Evolutionary conservation across 768 basidiomycete genomes (phyloP).

Genomic region (Albatrellus ellisii): DNA sequence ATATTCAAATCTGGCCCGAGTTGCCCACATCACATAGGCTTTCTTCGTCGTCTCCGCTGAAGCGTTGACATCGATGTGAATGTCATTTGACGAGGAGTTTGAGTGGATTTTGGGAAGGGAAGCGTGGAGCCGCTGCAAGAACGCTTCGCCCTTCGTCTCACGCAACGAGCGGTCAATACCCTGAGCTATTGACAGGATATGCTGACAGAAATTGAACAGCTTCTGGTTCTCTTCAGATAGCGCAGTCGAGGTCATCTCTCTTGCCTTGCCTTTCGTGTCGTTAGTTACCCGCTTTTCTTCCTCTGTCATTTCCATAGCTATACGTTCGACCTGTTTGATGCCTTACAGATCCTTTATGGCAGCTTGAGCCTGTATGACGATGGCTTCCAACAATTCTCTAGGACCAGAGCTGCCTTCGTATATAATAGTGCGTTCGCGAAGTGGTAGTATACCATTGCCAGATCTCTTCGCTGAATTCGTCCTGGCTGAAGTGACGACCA

Average conservation of each 20-base stretch:
- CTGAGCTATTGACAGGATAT: slow-evolving; percentile 69
- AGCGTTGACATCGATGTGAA: slow-evolving; percentile 34
- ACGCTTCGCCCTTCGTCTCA: slow-evolving; percentile 82
- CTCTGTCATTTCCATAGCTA: slow-evolving; percentile 65
- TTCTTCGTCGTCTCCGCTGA: slow-evolving; percentile 58
- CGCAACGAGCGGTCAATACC: slow-evolving; percentile 81
- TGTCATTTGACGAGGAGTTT: slow-evolving; percentile 23
- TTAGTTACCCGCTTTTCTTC: slow-evolving; percentile 81
- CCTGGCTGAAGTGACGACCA: slow-evolving; percentile 67
- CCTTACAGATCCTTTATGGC: slow-evolving; percentile 81
- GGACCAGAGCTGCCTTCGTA: slow-evolving; percentile 91
- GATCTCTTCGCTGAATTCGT: slow-evolving; percentile 44
- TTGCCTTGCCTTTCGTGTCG: slow-evolving; percentile 51
- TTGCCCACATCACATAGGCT: slow-evolving; percentile 79
- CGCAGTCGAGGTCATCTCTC: slow-evolving; percentile 31
- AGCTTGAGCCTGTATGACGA: slow-evolving; percentile 86
- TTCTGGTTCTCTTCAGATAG: slow-evolving; percentile 66
- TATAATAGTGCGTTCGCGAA: slow-evolving; percentile 70
- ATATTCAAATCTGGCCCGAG: slow-evolving; percentile 74
- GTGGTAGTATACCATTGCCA: slow-evolving; percentile 30
- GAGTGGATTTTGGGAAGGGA: slow-evolving; percentile 63
- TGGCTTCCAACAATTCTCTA: slow-evolving; percentile 81
- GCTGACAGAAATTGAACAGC: slow-evolving; percentile 70
- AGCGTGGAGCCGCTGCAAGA: slow-evolving; percentile 65
- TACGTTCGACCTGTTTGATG: slow-evolving; percentile 31